Conservation (phyloP, 768 basidiomycete species). For the Dioszegia crocea region DNA sequence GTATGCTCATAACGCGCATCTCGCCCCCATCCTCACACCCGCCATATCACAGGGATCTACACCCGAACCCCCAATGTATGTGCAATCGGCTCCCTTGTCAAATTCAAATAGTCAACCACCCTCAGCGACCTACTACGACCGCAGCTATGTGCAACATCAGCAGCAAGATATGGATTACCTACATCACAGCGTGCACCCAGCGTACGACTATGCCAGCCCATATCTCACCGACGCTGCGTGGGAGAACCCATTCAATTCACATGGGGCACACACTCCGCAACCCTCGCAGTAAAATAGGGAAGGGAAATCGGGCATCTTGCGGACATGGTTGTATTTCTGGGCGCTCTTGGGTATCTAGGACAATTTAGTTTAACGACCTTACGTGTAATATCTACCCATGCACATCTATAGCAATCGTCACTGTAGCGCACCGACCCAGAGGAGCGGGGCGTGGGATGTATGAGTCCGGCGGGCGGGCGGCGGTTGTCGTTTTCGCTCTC, state of each 20-base stretch:
- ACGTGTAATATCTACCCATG: not conserved
- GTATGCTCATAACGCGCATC: conserved; percentile 16
- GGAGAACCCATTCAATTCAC: conserved; percentile 2
- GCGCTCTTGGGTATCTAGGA: not conserved
- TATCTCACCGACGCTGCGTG: conserved; percentile 32
- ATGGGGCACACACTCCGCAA: not conserved
- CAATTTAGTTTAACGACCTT: not conserved
- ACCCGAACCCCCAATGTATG: conserved; percentile 8
- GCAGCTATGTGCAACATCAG: conserved; percentile 26
- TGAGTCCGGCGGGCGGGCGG: too few species aligned
- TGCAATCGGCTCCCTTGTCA: conserved; percentile 16
- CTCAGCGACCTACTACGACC: conserved; percentile 15
- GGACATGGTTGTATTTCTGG: not conserved
- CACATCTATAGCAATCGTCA: not conserved
- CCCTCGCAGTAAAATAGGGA: not conserved
- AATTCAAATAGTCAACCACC: conserved; percentile 1
- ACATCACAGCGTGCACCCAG: conserved; percentile 21
- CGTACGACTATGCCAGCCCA: conserved; percentile 33
- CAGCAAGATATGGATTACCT: conserved; percentile 36
- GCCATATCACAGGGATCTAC: conserved; percentile 6
- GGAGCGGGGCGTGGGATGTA: too few species aligned
- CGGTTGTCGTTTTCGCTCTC: too few species aligned
- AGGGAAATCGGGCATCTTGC: not conserved
- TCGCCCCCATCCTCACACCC: conserved; percentile 29
- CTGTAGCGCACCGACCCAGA: not conserved